Percentiles rank a stretch among this genome's conserved stretches.
Conservation (phyloP, 768 basidiomycete species). For the Jaapia argillacea region DNA sequence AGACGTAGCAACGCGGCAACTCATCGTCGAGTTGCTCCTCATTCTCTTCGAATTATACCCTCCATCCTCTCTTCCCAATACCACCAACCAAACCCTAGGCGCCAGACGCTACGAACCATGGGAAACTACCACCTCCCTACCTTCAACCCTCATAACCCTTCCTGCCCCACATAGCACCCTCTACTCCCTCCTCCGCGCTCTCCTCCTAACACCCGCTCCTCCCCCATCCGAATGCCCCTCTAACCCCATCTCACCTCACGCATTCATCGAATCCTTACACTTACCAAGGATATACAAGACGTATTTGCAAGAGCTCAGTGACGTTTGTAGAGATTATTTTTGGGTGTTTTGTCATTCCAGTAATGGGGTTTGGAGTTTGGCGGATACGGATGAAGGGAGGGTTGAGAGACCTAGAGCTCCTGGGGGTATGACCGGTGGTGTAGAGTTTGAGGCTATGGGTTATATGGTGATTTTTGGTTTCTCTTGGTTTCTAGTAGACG, state of each 20-base stretch:
- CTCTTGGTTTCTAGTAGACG: neutral
- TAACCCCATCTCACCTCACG: conserved; percentile 59
- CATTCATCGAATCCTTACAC: conserved; percentile 69
- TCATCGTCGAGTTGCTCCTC: conserved; percentile 83
- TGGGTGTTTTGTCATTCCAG: conserved; percentile 97
- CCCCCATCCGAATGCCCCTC: conserved; percentile 54
- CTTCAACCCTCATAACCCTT: conserved; percentile 46
- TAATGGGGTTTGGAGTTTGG: conserved; percentile 83
- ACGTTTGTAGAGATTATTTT: conserved; percentile 89
- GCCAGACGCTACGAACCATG: conserved; percentile 36
- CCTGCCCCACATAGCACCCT: conserved; percentile 65
- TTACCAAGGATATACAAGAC: conserved; percentile 67
- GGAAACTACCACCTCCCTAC: conserved; percentile 33
- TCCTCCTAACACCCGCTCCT: conserved; percentile 67
- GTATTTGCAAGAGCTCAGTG: conserved; percentile 76
- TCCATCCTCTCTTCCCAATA: conserved; percentile 49
- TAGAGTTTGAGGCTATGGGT: conserved; percentile 94
- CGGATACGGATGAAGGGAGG: conserved; percentile 72
- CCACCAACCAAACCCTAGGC: conserved; percentile 14
- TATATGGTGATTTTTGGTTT: conserved; percentile 62
- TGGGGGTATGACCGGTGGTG: conserved; percentile 97
- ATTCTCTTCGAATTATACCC: conserved; percentile 88
- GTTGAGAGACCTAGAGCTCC: conserved; percentile 91
- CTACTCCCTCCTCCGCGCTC: conserved; percentile 63
- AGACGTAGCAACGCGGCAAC: conserved; percentile 80